phyloP scores from a whole-genome alignment of 176 grass and related monocot species.

The Aegilops umbellulata region DNA sequence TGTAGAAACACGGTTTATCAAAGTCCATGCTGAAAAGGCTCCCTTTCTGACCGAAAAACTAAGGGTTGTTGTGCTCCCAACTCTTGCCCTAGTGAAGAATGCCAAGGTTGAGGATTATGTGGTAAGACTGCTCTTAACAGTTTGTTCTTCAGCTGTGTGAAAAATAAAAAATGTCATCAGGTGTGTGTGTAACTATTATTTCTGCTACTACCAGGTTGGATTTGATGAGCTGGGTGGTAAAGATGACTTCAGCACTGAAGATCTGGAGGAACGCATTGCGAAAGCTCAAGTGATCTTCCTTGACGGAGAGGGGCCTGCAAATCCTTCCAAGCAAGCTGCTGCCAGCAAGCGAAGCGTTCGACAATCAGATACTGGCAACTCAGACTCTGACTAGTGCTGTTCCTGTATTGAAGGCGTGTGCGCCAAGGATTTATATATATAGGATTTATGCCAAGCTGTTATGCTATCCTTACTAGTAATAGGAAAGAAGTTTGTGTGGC shows the following conservation, averaged over 20 bases:
- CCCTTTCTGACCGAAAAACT: constrained; percentile 94
- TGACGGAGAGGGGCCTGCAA: constrained; percentile 67
- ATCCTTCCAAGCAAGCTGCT: constrained; percentile 26
- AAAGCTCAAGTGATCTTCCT: constrained; percentile 72
- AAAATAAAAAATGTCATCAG: neutral
- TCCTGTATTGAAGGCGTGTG: neutral
- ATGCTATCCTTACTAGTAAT: constrained; percentile 22
- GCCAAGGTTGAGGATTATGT: constrained; percentile 92
- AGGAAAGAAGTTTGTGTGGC: neutral
- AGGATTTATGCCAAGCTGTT: neutral
- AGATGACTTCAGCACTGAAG: constrained; percentile 80
- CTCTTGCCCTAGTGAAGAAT: constrained; percentile 88
- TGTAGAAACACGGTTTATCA: constrained; percentile 87
- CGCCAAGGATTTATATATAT: neutral
- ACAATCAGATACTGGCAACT: constrained; percentile 59
- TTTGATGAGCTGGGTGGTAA: constrained; percentile 95
- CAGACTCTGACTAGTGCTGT: constrained; percentile 69
- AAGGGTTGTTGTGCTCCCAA: constrained; percentile 77
- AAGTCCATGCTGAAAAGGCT: constrained; percentile 93
- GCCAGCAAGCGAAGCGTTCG: constrained; percentile 57
- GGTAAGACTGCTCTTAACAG: constrained; percentile 42
- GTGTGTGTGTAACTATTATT: neutral
- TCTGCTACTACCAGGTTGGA: constrained; percentile 52
- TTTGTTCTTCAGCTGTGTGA: neutral
- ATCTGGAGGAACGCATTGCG: constrained; percentile 77